Evolutionary conservation across 768 basidiomycete species (phyloP), one percentile per base, ranked within the genome.

Genomic region (Auriscalpium orientale): DNA sequence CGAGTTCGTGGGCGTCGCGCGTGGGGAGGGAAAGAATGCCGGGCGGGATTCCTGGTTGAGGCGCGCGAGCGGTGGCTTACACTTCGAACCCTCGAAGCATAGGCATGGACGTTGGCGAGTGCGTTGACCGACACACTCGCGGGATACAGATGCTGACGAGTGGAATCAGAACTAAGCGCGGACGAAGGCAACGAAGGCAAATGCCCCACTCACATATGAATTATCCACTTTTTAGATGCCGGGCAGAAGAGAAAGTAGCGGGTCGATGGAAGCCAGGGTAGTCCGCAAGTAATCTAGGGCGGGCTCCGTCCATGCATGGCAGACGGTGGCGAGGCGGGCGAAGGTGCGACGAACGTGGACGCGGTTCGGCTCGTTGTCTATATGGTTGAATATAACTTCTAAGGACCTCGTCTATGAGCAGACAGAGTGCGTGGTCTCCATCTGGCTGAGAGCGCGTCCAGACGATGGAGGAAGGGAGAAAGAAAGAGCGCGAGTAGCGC

Each of bases 351-450:
- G 43, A 13, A 46, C 53, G 33, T 46, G 53, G 15, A 33, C 33
- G 44, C 48, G 56, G 28, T 53, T 55, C 2, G 45, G 22, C 33
- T 57, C 54, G 46, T 21, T 47, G 44, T 62, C 54, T 53, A 62
- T 53, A 35, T 60, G 46, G 47, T 55, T 56, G 51, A 62, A 54
- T 20, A 60, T 57, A 7, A 51, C 50, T n/a, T 54, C 61, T 57
- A 5, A 62, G 47, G 34, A 62, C 22, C 50, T 62, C 61, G 46
- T 62, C 61, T 60, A 62, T 9, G 35, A 60, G 61, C 44, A 62
- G 61, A 60, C 61, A 8, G 52, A 50, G 47, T 62, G 61, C 61
- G 60, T 62, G 35, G 45, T n/a, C 51, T 13, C 7, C 45, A 36
- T 34, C 8, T 16, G 33, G 8, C 16, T 20, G 38, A 47, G 18